Base-by-base conservation (phyloP, 306 rosid genomes). In the Spatholobus suberectus region DNA sequence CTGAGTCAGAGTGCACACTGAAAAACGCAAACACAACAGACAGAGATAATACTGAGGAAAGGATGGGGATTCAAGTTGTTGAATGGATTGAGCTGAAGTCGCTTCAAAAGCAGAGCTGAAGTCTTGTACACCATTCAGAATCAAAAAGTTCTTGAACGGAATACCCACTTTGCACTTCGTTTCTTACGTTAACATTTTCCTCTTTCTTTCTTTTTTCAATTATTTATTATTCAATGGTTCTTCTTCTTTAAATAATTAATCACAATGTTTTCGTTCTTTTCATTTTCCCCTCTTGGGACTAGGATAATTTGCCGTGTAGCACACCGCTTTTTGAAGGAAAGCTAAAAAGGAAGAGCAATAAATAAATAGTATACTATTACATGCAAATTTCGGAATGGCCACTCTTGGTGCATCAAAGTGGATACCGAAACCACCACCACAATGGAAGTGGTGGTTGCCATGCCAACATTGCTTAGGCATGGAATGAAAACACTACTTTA, bases 1-100 rank as follows among this genome's bases (percentile, higher is more conserved):
- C 73, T 79, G 87, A 82, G 86, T 89, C 89, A 84, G 85, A 81
- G 5, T 26, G 83, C 85, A 87, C 78, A 65, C 84, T 63, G 71
- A 66, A 10, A 76, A 78, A 85, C 49, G 73, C 65, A 75, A 58
- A 67, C 52, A 46, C 13, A 23, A 65, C 8, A 66, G 73, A 27
- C 21, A 69, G 82, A 72, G 83, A 62, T 54, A 20, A 82, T 4
- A 21, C 43, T 9, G 37, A 34, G 18, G 29, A 58, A 38, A 24
- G 74, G 83, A 80, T 79, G 75, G 58, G 61, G 69, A 66, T 71
- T 57, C 41, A 68, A 82, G 62, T 51, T 52, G 62, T 57, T 82
- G 47, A 32, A 41, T 40, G n/a, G 34, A 29, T 73, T 51, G 55
- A 68, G 65, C 43, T 57, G 12, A 75, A 75, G 65, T 63, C 5